Base-by-base conservation (phyloP, 2,329 filamentous ascomycete species). In the Talaromyces rugulosus region DNA sequence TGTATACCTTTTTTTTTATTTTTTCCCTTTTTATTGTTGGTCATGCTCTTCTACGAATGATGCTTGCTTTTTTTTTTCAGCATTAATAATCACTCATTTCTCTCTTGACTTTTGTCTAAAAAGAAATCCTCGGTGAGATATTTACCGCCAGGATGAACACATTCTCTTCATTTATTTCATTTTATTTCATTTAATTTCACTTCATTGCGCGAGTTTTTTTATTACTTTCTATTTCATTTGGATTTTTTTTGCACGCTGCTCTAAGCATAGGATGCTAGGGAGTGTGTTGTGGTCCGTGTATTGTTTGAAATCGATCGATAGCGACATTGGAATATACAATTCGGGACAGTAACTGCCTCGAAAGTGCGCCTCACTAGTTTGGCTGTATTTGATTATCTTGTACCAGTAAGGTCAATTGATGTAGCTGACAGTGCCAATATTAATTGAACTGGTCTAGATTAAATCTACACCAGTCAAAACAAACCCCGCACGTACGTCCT, bases 21-120 rank as follows among this genome's bases (percentile, higher is more conserved):
- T 31, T 18, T 27, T 34, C 9, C 23, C 18, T 6, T n/a, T 33
- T 7, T 58, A 7, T 55, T 44, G 34, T 66, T 60, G 53, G 47
- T 56, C 36, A 60, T 55, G 56, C 59, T 60, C 56, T 56, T 61
- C 64, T 42, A 62, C 58, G 62, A 64, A 64, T 61, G 62, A 57
- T 33, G 59, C 59, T 33, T 58, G 2, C 31, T 30, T 8, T n/a
- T 30, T 8, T 30, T 30, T 30, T 53, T 31, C 44, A 23, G n/a
- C 44, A 28, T 51, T 51, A 11, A 51, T 53, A 31, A 30, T 53
- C 28, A 53, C 30, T 31, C 50, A 30, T 8, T 12, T 27, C 31
- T 31, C 30, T 18, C 16, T 53, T 23, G 14, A 18, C 4, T 30
- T 23, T 53, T 53, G 7, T 31, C 50, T 53, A 3, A 16, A 47